Conservation (phyloP, 2,329 filamentous ascomycete species). For the Claviceps maximensis region DNA sequence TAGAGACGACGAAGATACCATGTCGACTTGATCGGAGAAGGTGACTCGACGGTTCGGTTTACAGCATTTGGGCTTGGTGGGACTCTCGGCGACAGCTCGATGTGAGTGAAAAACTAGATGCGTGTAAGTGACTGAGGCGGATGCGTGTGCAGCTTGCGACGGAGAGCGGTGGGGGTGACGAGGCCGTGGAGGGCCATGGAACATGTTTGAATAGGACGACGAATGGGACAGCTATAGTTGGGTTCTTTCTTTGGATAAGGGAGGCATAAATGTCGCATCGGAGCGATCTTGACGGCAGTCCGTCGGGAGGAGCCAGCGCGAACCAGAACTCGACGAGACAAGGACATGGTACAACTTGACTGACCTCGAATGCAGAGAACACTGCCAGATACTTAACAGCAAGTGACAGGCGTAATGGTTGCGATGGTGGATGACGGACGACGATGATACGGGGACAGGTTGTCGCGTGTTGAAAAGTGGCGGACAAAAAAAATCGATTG, state of each 20-base stretch:
- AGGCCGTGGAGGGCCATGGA: background rate
- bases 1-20: slow-evolving; percentile 42
- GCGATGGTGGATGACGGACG: background rate
- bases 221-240: background rate
- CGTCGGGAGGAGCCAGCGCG: background rate
- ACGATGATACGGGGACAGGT: background rate
- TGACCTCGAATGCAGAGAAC: slow-evolving; percentile 1
- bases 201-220: background rate
- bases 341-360: background rate
- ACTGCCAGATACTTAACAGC: background rate
- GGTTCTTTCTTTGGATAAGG: background rate
- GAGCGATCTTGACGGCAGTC: background rate
- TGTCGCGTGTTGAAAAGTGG: slow-evolving; percentile 1
- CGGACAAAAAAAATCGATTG: slow-evolving; percentile 3
- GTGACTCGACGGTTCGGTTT: slow-evolving; percentile 17
- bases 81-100: slow-evolving; percentile 8
- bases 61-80: slow-evolving; percentile 21
- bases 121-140: slow-evolving; percentile 1
- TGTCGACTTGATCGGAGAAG: slow-evolving; percentile 26
- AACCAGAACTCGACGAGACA: background rate
- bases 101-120: slow-evolving; percentile 4
- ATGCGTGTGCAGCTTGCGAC: background rate
- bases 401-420: background rate
- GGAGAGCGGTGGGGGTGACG: background rate
- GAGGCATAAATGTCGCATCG: background rate